These are phyloP conservation scores for Saccharomycopsis amapae DNA, from an alignment of 805 yeast species.

Conservation along the genomic window DNA sequence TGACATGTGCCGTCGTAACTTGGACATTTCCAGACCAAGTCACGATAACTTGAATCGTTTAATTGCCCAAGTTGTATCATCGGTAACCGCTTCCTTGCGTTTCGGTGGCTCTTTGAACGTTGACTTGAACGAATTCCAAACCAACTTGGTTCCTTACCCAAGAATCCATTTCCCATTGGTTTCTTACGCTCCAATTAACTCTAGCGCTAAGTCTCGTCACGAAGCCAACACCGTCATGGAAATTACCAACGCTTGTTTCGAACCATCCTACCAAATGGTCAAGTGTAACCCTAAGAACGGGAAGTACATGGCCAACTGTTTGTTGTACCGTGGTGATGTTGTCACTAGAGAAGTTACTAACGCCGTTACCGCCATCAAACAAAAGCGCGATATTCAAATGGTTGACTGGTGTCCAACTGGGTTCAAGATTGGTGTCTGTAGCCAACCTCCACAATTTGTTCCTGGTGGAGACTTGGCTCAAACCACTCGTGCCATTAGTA, in stretches of 20 bases:
- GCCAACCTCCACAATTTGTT: conserved; percentile 92
- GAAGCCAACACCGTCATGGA: conserved; percentile 92
- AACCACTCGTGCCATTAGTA: conserved; percentile 94
- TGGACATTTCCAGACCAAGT: conserved; percentile 88
- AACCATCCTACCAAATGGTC: conserved; percentile 98
- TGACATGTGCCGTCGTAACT: conserved; percentile 94
- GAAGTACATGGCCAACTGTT: conserved; percentile 97
- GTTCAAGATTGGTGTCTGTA: conserved; percentile 97
- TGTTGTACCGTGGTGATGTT: conserved; percentile 96
- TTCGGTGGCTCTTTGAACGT: conserved; percentile 96
- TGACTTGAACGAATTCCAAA: conserved; percentile 96
- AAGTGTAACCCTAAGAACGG: conserved; percentile 97
- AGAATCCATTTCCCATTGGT: conserved; percentile 99
- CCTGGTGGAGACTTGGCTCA: conserved; percentile 84
- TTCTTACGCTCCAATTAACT: conserved; percentile 92
- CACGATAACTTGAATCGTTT: conserved; percentile 80
- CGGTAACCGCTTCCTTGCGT: conserved; percentile 94
- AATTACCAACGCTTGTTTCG: conserved; percentile 96
- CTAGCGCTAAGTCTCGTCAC: conserved; percentile 85
- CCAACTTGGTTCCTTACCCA: conserved; percentile 97
- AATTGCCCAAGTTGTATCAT: conserved; percentile 96
- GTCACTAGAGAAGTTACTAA: conserved; percentile 96
- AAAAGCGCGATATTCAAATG: conserved; percentile 91
- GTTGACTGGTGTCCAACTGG: conserved; percentile 99
- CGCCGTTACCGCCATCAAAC: conserved; percentile 91